Evolutionary conservation across 805 yeast genomes (phyloP), one percentile per base, ranked within the genome.

Genomic region (Wickerhamomyces bisporus): DNA sequence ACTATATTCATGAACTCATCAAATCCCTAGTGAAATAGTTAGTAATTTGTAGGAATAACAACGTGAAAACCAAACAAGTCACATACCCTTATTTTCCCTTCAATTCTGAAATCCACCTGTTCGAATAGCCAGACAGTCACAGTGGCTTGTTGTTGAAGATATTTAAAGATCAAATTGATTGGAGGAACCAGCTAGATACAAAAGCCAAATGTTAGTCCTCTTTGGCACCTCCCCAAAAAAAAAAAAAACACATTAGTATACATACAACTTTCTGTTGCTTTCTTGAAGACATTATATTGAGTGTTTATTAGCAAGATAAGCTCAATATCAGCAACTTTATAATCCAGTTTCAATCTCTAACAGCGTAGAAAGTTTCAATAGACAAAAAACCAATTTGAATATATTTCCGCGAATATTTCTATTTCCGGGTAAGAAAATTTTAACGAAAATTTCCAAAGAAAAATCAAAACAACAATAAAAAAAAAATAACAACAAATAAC

Each of bases 1-100:
- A 79, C 83, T 14, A 79, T 64, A 57, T 93, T 93, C 98, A 93
- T 94, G 55, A 89, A 91, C 65, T 94, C 98, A 61, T 93, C 99
- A 61, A 94, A 91, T 1, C 99, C 99, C 45, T 42, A 27, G 5
- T 16, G 12, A 18, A 12, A 15, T 6, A n/a, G 23, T 20, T 28
- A 35, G 30, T 24, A 14, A 20, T 10, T 16, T 24, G 27, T 11
- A 14, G 29, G 24, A 16, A 19, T 19, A n/a, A 13, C 28, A 15
- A 16, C 23, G 3, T 24, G 24, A 19, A 25, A 13, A 16, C 19
- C 13, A 16, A 25, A 7, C 4, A 7, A 17, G n/a, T n/a, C 5
- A 42, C 45, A 6, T 14, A 42, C 45, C 43, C 81, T 70, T 23
- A 93, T 80, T 43, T 72, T 75, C 2, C 98, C 98, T 49, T 83